Evolutionary conservation across 2,329 filamentous ascomycete genomes (phyloP).

Genomic region (Diplocarpon rosae): DNA sequence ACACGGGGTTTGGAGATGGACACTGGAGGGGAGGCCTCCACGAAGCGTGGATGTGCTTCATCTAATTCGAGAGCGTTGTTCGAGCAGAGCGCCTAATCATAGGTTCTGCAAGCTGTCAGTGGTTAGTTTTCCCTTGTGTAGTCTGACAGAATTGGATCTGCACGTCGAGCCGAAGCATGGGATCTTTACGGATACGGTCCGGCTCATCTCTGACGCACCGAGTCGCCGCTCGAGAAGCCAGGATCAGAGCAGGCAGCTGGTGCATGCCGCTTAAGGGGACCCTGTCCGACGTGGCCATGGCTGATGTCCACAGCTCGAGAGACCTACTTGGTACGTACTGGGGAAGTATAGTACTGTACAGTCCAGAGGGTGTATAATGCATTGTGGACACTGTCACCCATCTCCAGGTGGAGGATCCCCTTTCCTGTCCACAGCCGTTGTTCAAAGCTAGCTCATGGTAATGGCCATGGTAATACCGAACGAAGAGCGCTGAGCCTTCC

Average conservation of each 20-base stretch:
- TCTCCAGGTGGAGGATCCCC: too few species aligned
- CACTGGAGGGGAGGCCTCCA: constrained; percentile 23
- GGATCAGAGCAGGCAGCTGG: constrained; percentile 22
- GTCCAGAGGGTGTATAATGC: too few species aligned
- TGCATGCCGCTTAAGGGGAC: constrained; percentile 29
- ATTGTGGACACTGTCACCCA: constrained; percentile 4
- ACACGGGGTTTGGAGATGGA: constrained; percentile 16
- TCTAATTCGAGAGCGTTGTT: constrained; percentile 23
- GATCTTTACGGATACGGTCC: constrained; percentile 36
- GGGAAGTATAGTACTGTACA: too few species aligned
- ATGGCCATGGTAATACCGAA: too few species aligned
- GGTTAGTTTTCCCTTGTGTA: too few species aligned
- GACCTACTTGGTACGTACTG: too few species aligned
- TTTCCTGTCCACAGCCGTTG: too few species aligned
- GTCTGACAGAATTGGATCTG: constrained; percentile 26
- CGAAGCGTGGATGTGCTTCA: constrained; percentile 31
- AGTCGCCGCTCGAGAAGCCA: constrained; percentile 19
- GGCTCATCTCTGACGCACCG: constrained; percentile 24
- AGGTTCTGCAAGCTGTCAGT: constrained; percentile 33
- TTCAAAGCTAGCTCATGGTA: too few species aligned
- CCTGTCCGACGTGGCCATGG: constrained; percentile 3
- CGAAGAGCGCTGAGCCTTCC: constrained; percentile 8
- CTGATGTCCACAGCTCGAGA: too few species aligned
- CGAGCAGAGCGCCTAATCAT: constrained; percentile 33
- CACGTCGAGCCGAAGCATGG: constrained; percentile 32